Base-by-base conservation (phyloP, 2,329 filamentous ascomycete genomes). In the Pseudogymnoascus sp. region DNA sequence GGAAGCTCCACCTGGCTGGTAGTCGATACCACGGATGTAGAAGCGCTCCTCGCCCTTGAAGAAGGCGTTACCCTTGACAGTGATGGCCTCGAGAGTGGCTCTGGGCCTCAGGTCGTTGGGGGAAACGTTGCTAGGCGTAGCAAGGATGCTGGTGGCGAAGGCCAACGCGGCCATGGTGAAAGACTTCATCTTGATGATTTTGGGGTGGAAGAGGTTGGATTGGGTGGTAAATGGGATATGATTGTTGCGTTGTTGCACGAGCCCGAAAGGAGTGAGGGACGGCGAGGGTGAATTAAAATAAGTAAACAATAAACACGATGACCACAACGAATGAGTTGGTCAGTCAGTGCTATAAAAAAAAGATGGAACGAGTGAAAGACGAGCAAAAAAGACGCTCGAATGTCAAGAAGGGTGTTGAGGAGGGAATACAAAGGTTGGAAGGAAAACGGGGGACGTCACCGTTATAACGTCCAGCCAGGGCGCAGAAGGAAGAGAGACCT, bases 11-110 rank as follows among this genome's bases (percentile, higher is more conserved):
- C 50, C 90, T 79, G 93, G 86, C 81, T 99, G 95, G 80, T 99
- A 99, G 69, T 95, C 95, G 70, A 99, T 82, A 79, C 95, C 95
- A 77, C 89, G 91, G 77, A 97, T 91, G 82, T 87, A 97, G 83
- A 97, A 93, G 50, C 50, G 50, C 50, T 56, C 50, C 10, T 1
- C 13, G 50, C 50, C 50, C 50, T 56, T 56, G 50, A 56, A 56
- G 50, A 56, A 56, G 26, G 50, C 50, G 29, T 56, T 56, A 33
- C 50, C 50, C 50, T 56, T 56, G n/a, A 56, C 50, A 10, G 50
- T 56, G 29, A 56, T 33, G 29, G 50, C n/a, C 50, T 56, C 50
- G n/a, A 56, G 50, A 15, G 29, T 33, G 1, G 50, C 50, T 56
- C 50, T 56, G 5, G 50, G 50, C n/a, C 11, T 33, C 5, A 56